phyloP scores from a whole-genome alignment of 805 yeast species.

The Saccharomycopsis guyanensis region DNA sequence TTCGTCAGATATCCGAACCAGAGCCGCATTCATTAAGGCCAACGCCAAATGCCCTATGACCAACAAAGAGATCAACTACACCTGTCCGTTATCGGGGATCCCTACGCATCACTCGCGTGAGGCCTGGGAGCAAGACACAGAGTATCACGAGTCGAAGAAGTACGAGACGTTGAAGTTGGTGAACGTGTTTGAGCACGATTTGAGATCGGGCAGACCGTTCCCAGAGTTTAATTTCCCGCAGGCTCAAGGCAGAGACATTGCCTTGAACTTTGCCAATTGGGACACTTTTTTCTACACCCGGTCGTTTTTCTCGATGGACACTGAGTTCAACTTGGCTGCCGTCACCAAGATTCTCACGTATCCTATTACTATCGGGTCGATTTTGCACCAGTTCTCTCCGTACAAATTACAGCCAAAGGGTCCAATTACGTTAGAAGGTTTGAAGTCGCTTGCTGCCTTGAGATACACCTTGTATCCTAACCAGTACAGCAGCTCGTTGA shows the following conservation, averaged over 20 bases:
- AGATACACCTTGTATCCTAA: slow-evolving; percentile 82
- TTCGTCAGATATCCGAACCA: slow-evolving; percentile 72
- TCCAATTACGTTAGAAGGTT: slow-evolving; percentile 84
- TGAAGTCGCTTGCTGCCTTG: slow-evolving; percentile 87
- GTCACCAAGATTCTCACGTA: slow-evolving; percentile 90
- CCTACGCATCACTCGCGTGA: slow-evolving; percentile 90
- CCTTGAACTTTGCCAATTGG: slow-evolving; percentile 76
- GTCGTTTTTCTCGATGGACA: slow-evolving; percentile 91
- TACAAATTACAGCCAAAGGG: slow-evolving; percentile 77
- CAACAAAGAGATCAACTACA: slow-evolving; percentile 64
- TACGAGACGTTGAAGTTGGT: slow-evolving; percentile 78
- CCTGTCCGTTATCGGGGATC: slow-evolving; percentile 91
- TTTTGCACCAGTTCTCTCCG: slow-evolving; percentile 80
- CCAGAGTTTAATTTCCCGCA: slow-evolving; percentile 95
- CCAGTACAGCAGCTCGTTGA: slow-evolving; percentile 34
- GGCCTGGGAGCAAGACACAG: slow-evolving; percentile 79
- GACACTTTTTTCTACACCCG: slow-evolving; percentile 90
- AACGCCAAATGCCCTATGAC: slow-evolving; percentile 91
- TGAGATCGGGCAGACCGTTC: slow-evolving; percentile 87
- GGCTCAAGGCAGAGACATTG: slow-evolving; percentile 64
- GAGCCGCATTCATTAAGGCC: slow-evolving; percentile 87
- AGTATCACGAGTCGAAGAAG: slow-evolving; percentile 58
- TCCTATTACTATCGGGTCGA: slow-evolving; percentile 82
- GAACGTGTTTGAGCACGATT: slow-evolving; percentile 89
- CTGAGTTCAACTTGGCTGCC: slow-evolving; percentile 92